phyloP scores from a whole-genome alignment of 73 alveolate genomes.

The Stentor coeruleus region DNA sequence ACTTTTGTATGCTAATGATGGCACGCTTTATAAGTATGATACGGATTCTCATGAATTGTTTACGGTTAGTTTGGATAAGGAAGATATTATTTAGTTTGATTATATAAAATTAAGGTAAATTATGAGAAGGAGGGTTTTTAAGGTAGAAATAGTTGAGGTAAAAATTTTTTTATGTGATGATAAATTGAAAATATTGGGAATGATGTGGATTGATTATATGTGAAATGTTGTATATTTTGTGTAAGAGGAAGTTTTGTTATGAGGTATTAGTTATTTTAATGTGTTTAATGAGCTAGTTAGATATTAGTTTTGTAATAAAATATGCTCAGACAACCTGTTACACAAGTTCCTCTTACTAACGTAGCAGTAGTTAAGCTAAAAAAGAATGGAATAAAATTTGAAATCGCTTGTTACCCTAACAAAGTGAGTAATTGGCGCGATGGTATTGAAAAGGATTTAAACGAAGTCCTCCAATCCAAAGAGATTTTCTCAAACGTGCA shows the following conservation, averaged over 20 bases:
- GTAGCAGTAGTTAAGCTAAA: constrained; percentile 76
- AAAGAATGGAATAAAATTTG: constrained; percentile 70
- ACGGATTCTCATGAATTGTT: background rate
- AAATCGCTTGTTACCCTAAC: constrained; percentile 94
- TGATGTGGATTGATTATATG: too few relatives aligned
- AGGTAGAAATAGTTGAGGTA: too few relatives aligned
- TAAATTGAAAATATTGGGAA: too few relatives aligned
- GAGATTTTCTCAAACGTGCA: constrained; percentile 89
- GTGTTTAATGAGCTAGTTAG: too few relatives aligned
- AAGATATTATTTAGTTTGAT: too few relatives aligned
- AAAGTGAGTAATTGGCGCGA: constrained; percentile 91
- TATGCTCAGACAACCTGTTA: constrained; percentile 62
- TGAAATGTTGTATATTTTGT: too few relatives aligned
- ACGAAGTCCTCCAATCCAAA: constrained; percentile 90
- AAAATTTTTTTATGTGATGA: too few relatives aligned
- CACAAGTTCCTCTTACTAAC: constrained; percentile 73
- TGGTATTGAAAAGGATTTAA: constrained; percentile 85
- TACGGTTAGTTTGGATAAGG: background rate
- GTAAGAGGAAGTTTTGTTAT: too few relatives aligned
- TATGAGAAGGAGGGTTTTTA: too few relatives aligned
- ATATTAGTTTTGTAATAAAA: too few relatives aligned
- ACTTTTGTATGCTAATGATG: background rate
- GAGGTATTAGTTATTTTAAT: too few relatives aligned
- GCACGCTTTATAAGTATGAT: background rate
- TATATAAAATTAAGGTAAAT: too few relatives aligned